Conservation (phyloP, 2,329 filamentous ascomycete genomes). For the Pseudogymnoascus destructans region DNA sequence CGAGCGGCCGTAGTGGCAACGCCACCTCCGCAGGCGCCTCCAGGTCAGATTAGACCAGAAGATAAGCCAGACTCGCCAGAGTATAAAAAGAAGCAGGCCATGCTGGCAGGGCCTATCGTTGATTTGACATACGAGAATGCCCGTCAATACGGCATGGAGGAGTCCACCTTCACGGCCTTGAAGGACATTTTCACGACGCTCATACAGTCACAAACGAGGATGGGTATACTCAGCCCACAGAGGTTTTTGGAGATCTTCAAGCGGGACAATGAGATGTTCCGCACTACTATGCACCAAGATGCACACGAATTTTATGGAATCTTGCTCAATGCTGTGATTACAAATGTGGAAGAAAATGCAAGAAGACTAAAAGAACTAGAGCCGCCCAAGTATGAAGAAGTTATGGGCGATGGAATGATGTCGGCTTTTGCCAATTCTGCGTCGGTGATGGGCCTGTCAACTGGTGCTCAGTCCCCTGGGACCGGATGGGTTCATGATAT, state of each 20-base stretch:
- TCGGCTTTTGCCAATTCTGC: slow-evolving; percentile 30
- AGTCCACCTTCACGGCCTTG: slow-evolving; percentile 84
- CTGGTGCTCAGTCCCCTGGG: slow-evolving; percentile 40
- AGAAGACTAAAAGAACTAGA: slow-evolving; percentile 45
- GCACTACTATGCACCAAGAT: slow-evolving; percentile 94
- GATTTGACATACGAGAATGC: slow-evolving; percentile 74
- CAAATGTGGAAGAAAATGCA: slow-evolving; percentile 83
- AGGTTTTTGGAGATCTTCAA: slow-evolving; percentile 90
- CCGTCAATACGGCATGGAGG: slow-evolving; percentile 76
- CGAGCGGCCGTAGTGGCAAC: slow-evolving; percentile 41
- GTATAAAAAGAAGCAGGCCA: slow-evolving; percentile 93
- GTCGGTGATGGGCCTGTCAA: slow-evolving; percentile 28
- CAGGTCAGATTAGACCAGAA: slow-evolving; percentile 47
- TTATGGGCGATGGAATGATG: slow-evolving; percentile 36
- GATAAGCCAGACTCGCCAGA: slow-evolving; percentile 92
- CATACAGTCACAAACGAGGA: slow-evolving; percentile 66
- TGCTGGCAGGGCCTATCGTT: slow-evolving; percentile 75
- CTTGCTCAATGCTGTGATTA: slow-evolving; percentile 88
- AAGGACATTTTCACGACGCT: slow-evolving; percentile 94
- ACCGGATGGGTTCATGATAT: slow-evolving; percentile 93
- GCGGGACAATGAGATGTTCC: slow-evolving; percentile 92
- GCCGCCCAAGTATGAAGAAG: slow-evolving; percentile 30
- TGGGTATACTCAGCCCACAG: slow-evolving; percentile 81
- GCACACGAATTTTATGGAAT: slow-evolving; percentile 95
- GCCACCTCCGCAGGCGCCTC: slow-evolving; percentile 40